Base-by-base conservation (phyloP, 768 basidiomycete species). In the Chalciporus chontae region DNA sequence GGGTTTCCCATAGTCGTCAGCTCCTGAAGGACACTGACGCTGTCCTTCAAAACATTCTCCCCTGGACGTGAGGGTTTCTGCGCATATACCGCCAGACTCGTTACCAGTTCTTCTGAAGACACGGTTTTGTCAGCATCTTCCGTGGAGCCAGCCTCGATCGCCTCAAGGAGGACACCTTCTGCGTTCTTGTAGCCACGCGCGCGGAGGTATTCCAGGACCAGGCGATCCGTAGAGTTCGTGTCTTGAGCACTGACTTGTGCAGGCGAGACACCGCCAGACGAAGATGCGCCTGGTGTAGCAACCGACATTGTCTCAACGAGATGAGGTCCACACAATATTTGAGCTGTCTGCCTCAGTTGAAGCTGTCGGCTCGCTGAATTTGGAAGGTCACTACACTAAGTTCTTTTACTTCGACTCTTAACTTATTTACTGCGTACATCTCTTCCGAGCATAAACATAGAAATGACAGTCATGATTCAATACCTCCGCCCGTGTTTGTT, bases 21-120 rank as follows among this genome's bases (percentile, higher is more conserved):
- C 58, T 86, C 84, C 60, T 86, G 81, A 44, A 88, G 65, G 27
- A 87, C 85, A 62, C 67, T 81, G 37, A 75, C 61, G 8, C 79
- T 78, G 38, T 88, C 86, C 61, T 84, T 87, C 56, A 88, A 67
- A 2, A 79, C 73, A 67, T 88, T 88, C 60, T 88, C 85, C 9
- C 84, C 82, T 2, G 83, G 78, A 29, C 77, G 75, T 0, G 81
- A 75, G 19, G 83, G 76, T 60, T 84, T 87, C 58, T 84, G 79
- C n/a, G 81, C 78, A 60, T 80, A 87, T 1, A 86, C 80, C 18
- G 87, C 82, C 10, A 76, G 80, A 61, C 53, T 76, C 69, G 73
- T 84, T 69, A 61, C 77, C 56, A 66, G 80, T 62, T 69, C 86
- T 70, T 66, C 85, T 66, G 59, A 74, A 11, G 75, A 70, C 34